phyloP scores from a whole-genome alignment of 2,329 filamentous ascomycete genomes.

The Penicillium vulpinum region DNA sequence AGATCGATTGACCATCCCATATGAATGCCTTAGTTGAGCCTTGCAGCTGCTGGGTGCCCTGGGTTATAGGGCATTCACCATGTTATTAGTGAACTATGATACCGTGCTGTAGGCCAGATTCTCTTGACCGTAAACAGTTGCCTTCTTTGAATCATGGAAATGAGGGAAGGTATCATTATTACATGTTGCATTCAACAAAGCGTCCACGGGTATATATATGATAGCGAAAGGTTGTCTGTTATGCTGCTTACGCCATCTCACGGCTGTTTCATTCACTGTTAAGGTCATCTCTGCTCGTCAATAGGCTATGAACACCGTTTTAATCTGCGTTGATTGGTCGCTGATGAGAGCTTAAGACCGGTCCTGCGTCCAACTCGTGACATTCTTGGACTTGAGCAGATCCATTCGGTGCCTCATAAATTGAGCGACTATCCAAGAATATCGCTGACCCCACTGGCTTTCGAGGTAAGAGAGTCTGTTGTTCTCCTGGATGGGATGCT shows the following conservation, averaged over 20 bases:
- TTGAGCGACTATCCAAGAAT: slow-evolving; percentile 17
- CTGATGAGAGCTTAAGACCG: slow-evolving; percentile 17
- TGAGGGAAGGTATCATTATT: not conserved
- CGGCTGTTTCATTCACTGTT: not conserved
- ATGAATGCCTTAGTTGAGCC: too few relatives aligned
- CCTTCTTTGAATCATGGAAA: not conserved
- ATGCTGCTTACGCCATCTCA: not conserved
- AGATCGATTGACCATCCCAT: not conserved
- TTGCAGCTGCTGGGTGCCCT: not conserved
- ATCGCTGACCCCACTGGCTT: slow-evolving; percentile 17
- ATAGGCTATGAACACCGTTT: not conserved
- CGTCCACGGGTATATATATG: not conserved
- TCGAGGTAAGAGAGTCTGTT: slow-evolving; percentile 7
- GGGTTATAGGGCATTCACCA: fast-evolving
- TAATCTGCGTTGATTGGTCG: slow-evolving; percentile 17
- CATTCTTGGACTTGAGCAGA: slow-evolving; percentile 15
- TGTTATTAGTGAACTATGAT: too few relatives aligned
- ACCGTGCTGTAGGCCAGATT: not conserved
- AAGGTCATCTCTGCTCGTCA: not conserved
- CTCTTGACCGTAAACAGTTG: not conserved
- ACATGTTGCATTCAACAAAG: not conserved
- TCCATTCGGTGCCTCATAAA: slow-evolving; percentile 16
- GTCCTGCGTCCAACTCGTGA: slow-evolving; percentile 22
- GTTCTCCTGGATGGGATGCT: not conserved
- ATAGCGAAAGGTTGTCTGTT: not conserved